A percentile compares a stretch with the other conserved stretches of the same genome.
phyloP scores from a whole-genome alignment of 352 stramenopile genomes.

The Phytophthora pluvialis region DNA sequence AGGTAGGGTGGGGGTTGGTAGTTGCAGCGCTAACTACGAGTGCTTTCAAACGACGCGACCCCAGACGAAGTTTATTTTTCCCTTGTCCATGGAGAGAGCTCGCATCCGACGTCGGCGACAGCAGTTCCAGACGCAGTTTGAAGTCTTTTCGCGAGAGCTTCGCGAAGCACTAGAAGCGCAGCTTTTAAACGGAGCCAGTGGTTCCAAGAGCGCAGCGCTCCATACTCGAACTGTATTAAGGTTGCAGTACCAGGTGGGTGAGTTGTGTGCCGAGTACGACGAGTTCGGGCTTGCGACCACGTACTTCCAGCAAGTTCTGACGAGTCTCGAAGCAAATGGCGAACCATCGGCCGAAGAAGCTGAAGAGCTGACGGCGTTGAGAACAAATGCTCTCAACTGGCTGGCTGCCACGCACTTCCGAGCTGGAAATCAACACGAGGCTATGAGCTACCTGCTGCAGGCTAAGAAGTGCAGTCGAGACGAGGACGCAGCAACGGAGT shows the following conservation, averaged over 20 bases:
- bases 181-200: constrained; percentile 2
- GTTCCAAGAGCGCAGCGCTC: constrained; percentile 2
- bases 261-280: constrained; percentile 40
- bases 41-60: constrained; percentile 13
- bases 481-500: background rate
- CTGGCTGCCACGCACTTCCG: constrained; percentile 43
- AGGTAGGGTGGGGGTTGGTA: too few species aligned
- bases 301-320: constrained; percentile 48
- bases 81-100: constrained; percentile 37
- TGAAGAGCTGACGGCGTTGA: constrained; percentile 30
- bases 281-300: constrained; percentile 38
- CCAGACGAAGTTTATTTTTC: background rate
- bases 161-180: constrained; percentile 14
- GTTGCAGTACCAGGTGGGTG: constrained; percentile 43
- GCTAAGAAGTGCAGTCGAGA: constrained; percentile 42
- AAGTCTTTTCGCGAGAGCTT: constrained; percentile 32
- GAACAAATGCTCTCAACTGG: constrained; percentile 47
- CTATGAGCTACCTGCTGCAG: constrained; percentile 46
- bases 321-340: constrained; percentile 16
- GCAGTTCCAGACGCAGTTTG: constrained; percentile 42
- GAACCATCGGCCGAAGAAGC: constrained; percentile 1
- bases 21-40: background rate
- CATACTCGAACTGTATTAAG: constrained; percentile 27
- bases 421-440: constrained; percentile 35
- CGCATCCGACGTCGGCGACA: constrained; percentile 32